Evolutionary conservation across 495 filamentous ascomycete species (phyloP).

Genomic region (Talaromyces nanjingensis): DNA sequence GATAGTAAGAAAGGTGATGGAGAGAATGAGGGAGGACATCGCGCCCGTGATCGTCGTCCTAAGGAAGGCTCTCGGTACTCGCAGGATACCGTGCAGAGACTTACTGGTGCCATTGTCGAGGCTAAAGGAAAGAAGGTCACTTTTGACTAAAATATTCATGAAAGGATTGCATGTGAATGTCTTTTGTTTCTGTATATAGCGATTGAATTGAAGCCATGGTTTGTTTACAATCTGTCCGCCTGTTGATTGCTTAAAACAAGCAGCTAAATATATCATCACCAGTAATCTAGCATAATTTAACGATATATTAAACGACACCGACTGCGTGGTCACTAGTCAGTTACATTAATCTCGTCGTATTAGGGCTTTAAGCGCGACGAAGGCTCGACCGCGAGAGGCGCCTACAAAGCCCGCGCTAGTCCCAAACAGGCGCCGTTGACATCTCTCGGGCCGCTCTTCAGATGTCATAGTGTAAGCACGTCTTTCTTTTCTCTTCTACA

Average conservation of each 20-base stretch:
- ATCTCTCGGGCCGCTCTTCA: constrained; percentile 16
- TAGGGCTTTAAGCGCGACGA: not conserved
- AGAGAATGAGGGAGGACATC: constrained; percentile 7
- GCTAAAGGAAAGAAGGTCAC: constrained; percentile 75
- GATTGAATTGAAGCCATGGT: not conserved
- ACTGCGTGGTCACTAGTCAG: not conserved
- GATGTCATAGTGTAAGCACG: constrained; percentile 20
- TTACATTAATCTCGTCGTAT: not conserved
- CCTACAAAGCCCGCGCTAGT: constrained; percentile 14
- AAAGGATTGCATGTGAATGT: not conserved
- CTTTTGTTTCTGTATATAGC: not conserved
- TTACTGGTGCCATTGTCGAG: constrained; percentile 72
- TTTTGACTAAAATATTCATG: constrained; percentile 52
- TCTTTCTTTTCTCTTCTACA: constrained; percentile 1
- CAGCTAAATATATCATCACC: not conserved
- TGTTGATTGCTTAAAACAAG: not conserved
- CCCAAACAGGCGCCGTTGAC: constrained; percentile 21
- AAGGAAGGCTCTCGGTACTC: constrained; percentile 24
- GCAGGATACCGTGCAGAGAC: constrained; percentile 42
- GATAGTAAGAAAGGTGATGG: constrained; percentile 40
- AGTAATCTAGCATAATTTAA: not conserved
- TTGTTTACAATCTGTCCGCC: not conserved
- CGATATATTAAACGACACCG: not conserved
- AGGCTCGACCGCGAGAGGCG: not conserved
- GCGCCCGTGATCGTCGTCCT: constrained; percentile 3